Percentiles rank a stretch among this genome's conserved stretches.
Conservation (phyloP, 176 grass and related monocot species). For the Musa beccarii region DNA sequence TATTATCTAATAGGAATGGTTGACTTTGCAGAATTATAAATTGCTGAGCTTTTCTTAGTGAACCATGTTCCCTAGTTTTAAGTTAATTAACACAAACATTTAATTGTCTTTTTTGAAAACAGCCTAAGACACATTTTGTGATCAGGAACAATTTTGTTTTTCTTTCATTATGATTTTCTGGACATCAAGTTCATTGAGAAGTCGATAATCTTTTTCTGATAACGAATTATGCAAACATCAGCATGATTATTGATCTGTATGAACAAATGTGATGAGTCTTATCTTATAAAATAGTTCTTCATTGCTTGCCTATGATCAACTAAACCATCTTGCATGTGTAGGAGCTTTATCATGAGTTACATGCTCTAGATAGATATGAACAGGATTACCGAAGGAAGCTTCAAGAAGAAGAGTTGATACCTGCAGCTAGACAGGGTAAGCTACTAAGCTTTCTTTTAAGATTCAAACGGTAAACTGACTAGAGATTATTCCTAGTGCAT, state of each 20-base stretch:
- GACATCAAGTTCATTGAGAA: background rate
- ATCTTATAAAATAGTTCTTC: background rate
- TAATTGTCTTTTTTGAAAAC: no score
- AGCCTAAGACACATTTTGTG: no score
- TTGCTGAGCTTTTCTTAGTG: no score
- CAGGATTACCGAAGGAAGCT: slow-evolving; percentile 77
- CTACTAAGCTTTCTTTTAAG: background rate
- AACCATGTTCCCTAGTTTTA: no score
- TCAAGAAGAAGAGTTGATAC: slow-evolving; percentile 68
- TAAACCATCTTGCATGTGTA: slow-evolving; percentile 17
- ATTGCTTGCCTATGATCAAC: background rate
- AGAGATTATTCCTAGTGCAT: background rate
- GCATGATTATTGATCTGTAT: background rate
- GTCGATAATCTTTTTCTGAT: background rate
- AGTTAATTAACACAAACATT: no score
- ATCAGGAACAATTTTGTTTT: no score
- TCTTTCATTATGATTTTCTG: no score
- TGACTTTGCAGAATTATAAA: no score
- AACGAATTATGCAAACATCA: no score
- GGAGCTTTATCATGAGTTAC: slow-evolving; percentile 93
- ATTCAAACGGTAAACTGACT: background rate
- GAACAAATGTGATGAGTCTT: background rate
- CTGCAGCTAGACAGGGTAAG: slow-evolving; percentile 60
- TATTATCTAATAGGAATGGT: no score
- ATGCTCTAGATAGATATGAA: slow-evolving; percentile 78